phyloP scores from a whole-genome alignment of 371 early-diverging fungal genomes.

The Apophysomyces sp. region DNA sequence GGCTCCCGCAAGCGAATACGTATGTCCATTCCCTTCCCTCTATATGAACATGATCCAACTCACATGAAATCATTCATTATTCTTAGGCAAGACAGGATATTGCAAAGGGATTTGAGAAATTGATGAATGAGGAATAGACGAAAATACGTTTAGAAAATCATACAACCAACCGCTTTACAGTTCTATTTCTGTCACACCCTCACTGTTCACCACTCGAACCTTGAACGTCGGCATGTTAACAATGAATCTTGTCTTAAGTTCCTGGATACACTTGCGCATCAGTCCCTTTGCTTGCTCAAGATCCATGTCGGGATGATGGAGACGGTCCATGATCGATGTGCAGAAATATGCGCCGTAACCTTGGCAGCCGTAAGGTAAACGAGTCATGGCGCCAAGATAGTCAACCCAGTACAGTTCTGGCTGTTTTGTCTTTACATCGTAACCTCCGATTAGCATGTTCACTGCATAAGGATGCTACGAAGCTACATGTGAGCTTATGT shows the following conservation, averaged over 20 bases:
- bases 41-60: not conserved
- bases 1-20: conserved; percentile 52
- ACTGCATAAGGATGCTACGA: conserved; percentile 84
- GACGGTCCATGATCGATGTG: conserved; percentile 91
- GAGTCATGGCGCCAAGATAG: conserved; percentile 80
- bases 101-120: conserved; percentile 26
- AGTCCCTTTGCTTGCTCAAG: conserved; percentile 83
- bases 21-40: conserved; percentile 1
- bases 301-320: conserved; percentile 82
- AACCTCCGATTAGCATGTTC: conserved; percentile 90
- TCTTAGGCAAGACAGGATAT: conserved; percentile 22
- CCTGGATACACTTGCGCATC: conserved; percentile 82
- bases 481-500: not conserved
- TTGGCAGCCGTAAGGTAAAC: conserved; percentile 89
- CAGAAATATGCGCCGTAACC: conserved; percentile 93
- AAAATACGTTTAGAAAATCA: not conserved
- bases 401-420: conserved; percentile 94
- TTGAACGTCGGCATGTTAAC: conserved; percentile 82
- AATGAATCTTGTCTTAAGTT: conserved; percentile 87
- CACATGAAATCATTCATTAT: not conserved
- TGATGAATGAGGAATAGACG: conserved; percentile 3
- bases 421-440: conserved; percentile 66
- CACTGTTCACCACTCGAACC: conserved; percentile 82
- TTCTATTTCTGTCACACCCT: conserved; percentile 74
- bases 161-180: conserved; percentile 23